These are phyloP conservation scores for Phytophthora idaei DNA, from an alignment of 352 stramenopile species.

Conservation along the genomic window DNA sequence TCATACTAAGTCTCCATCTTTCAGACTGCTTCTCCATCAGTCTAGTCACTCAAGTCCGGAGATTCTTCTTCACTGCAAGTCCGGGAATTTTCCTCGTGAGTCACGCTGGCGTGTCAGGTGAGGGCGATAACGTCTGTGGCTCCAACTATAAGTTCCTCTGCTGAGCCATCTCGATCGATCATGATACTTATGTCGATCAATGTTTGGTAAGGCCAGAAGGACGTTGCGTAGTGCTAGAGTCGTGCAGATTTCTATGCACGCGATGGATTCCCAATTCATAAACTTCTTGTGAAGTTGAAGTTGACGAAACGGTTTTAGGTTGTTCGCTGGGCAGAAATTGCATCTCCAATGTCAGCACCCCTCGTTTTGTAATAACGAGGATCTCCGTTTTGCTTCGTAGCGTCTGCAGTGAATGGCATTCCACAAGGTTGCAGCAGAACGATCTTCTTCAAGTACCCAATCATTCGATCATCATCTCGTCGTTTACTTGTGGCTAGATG, in stretches of 20 bases:
- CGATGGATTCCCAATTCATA: constrained; percentile 36
- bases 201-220: constrained; percentile 2
- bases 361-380: constrained; percentile 27
- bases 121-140: constrained; percentile 16
- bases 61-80: too few species aligned
- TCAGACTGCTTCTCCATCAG: too few species aligned
- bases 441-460: constrained; percentile 34
- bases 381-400: constrained; percentile 6
- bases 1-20: too few species aligned
- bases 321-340: constrained; percentile 34
- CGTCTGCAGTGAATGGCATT: background rate
- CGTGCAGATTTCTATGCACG: constrained; percentile 11
- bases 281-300: background rate
- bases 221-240: background rate
- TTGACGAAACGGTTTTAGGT: background rate
- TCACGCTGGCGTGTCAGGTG: background rate
- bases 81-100: too few species aligned
- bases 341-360: constrained; percentile 38
- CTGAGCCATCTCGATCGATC: background rate
- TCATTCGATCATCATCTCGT: constrained; percentile 10
- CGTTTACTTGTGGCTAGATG: background rate
- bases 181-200: constrained; percentile 29
- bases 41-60: too few species aligned
- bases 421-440: constrained; percentile 36
- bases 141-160: constrained; percentile 18